Percentiles rank a stretch among this genome's conserved stretches.
phyloP scores from a whole-genome alignment of 2,329 filamentous ascomycete species.

The Dactylella cylindrospora region DNA sequence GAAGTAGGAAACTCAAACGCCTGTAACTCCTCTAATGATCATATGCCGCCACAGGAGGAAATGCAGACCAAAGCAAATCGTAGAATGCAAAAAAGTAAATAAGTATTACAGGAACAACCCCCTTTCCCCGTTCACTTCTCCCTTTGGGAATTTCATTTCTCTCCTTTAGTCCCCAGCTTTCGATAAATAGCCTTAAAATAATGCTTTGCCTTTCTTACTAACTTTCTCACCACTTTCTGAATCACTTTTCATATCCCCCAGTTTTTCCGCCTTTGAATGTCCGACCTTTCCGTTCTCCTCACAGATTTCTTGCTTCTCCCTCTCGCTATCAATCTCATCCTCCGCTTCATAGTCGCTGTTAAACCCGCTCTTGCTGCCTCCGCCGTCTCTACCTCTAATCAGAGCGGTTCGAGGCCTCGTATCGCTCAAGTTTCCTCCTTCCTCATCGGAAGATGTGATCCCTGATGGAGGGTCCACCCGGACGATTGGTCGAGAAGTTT shows the following conservation, averaged over 20 bases:
- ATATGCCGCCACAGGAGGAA: neutral
- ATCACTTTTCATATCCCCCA: constrained; percentile 41
- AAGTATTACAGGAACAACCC: neutral
- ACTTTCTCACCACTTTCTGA: constrained; percentile 33
- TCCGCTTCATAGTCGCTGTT: constrained; percentile 44
- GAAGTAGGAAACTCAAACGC: neutral
- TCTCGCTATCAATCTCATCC: constrained; percentile 39
- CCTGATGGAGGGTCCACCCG: constrained; percentile 23
- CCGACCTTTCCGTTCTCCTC: constrained; percentile 10
- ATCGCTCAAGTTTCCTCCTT: constrained; percentile 4
- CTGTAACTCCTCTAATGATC: constrained; percentile 8
- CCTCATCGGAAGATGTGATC: constrained; percentile 25
- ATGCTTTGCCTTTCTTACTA: neutral
- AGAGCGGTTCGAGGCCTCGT: constrained; percentile 10
- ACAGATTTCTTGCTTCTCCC: constrained; percentile 13
- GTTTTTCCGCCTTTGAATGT: constrained; percentile 8
- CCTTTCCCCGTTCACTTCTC: neutral
- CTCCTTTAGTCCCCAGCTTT: neutral
- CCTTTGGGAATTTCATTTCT: too few species aligned
- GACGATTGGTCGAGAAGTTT: constrained; percentile 15
- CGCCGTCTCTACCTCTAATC: constrained; percentile 33
- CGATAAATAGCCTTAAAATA: neutral
- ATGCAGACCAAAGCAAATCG: neutral
- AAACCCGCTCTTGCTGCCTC: constrained; percentile 40
- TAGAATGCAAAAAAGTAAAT: neutral